Conservation (phyloP, 1,284 basidiomycete genomes). For the Pisolithus thermaeus region DNA sequence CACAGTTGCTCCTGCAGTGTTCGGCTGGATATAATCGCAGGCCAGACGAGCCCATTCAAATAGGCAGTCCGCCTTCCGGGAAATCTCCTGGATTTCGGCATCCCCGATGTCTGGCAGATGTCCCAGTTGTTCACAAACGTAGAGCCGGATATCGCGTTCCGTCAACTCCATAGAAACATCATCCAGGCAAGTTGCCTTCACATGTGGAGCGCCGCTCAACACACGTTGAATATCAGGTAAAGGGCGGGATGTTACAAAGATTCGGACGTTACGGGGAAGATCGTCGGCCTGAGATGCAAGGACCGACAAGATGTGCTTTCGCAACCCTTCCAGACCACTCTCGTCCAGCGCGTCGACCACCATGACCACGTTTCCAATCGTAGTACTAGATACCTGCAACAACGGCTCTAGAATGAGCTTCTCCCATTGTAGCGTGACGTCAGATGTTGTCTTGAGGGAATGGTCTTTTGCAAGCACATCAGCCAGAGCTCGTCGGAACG, state of each 20-base stretch:
- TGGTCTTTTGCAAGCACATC: too few species aligned
- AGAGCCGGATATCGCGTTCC: background rate
- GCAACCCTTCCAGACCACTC: too few species aligned
- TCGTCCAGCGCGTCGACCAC: too few species aligned
- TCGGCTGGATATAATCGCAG: background rate
- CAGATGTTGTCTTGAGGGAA: too few species aligned
- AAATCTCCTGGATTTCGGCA: background rate
- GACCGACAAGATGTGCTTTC: too few species aligned
- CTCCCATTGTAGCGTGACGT: too few species aligned
- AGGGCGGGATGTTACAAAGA: background rate
- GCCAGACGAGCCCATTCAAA: conserved; percentile 7
- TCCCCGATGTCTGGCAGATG: background rate
- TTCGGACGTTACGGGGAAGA: too few species aligned
- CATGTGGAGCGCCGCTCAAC: background rate
- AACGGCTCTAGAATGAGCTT: too few species aligned
- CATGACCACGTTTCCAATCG: too few species aligned
- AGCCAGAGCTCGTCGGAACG: too few species aligned
- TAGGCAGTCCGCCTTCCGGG: background rate
- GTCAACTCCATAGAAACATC: background rate
- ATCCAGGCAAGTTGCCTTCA: background rate
- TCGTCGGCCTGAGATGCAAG: too few species aligned
- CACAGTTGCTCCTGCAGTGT: background rate
- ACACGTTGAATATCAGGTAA: background rate
- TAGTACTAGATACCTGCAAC: too few species aligned
- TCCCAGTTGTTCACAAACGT: background rate